These are phyloP conservation scores for Metschnikowia gruessii DNA, from an alignment of 805 yeast genomes.

Conservation along the genomic window DNA sequence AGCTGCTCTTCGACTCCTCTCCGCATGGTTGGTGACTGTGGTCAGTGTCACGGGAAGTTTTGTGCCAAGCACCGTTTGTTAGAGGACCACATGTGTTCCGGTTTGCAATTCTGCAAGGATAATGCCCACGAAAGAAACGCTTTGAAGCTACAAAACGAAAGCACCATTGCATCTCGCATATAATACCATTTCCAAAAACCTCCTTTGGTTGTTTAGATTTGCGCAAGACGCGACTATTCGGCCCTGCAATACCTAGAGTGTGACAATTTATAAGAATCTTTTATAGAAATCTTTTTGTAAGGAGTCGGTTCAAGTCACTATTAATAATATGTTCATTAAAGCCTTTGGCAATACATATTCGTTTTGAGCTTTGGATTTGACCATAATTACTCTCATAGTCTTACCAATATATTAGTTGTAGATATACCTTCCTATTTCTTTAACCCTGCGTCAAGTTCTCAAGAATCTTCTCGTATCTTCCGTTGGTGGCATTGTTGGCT, in stretches of 20 bases:
- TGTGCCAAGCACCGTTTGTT: conserved; percentile 84
- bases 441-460: conserved; percentile 42
- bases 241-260: background rate
- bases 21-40: conserved; percentile 77
- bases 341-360: too few relatives aligned
- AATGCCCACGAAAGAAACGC: conserved; percentile 83
- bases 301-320: background rate
- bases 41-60: conserved; percentile 77
- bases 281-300: background rate
- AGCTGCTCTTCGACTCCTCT: conserved; percentile 64
- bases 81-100: conserved; percentile 80
- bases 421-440: background rate
- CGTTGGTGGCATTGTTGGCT: conserved; percentile 80
- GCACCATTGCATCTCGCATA: conserved; percentile 56
- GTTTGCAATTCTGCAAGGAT: conserved; percentile 77
- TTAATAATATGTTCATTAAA: background rate
- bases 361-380: background rate
- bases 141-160: conserved; percentile 74
- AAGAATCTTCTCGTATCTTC: conserved; percentile 63
- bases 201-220: background rate
- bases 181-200: background rate
- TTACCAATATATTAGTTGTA: background rate
- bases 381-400: background rate
- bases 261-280: background rate
- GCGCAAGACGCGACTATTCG: too few relatives aligned